Base-by-base conservation (phyloP, 331 rosid genomes). In the Telfairia occidentalis region DNA sequence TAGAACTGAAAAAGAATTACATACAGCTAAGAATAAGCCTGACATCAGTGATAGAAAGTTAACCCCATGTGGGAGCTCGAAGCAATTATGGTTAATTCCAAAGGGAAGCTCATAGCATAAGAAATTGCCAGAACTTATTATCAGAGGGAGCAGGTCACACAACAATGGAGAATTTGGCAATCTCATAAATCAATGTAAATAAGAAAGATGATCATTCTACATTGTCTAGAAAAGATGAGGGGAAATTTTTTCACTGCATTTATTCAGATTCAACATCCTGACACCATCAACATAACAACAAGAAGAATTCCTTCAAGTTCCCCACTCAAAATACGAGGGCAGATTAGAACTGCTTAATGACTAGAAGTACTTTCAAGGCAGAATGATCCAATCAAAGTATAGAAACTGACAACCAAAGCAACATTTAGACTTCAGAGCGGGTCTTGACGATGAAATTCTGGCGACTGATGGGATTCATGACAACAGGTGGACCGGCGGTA, bases 401-500 rank as follows among this genome's bases (percentile, higher is more conserved):
- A 57, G 13, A 74, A 16, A 18, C 54, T 23, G 38, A 59, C 38
- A 74, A n/a, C 52, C 37, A 57, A 26, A 24, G 38, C 13, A 9
- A 59, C 29, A 74, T 71, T 81, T 54, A 81, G 26, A 26, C 6
- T 19, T 83, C 83, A 63, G 73, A 9, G 43, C 57, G 45, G 19
- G 83, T n/a, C 75, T 79, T 83, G 61, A 79, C 86, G 16, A 83
- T 83, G 86, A 83, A 83, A 79, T 79, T 83, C 63, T 83, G 86
- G 32, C 86, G 86, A 45, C 81, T 76, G 42, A 83, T 77, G 77
- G 84, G 86, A 49, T 80, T 80, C 82, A 80, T 81, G 34, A 84
- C 83, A 52, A 81, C 82, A 0, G 83, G 86, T 46, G 86, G 86
- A 55, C 87, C 85, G 5, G 87, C 87, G 6, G 87, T 81, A n/a